Evolutionary conservation across 345 rosid genomes (phyloP).

Genomic region (Physaria fendleri): DNA sequence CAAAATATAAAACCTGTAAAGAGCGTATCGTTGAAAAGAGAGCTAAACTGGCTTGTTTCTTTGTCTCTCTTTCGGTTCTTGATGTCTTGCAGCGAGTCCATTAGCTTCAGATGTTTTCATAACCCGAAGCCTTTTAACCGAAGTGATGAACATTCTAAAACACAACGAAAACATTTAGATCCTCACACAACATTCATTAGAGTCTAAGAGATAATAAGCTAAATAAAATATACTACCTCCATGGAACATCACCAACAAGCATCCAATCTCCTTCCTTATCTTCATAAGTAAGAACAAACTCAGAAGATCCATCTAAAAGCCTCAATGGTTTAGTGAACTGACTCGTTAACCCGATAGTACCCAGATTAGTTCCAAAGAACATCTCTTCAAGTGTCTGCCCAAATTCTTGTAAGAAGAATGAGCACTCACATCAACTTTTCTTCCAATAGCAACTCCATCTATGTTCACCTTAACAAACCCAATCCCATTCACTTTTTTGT

Average conservation of each 20-base stretch:
- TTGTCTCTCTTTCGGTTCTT: too few species aligned
- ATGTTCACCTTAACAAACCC: constrained; percentile 84
- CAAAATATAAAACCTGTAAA: too few species aligned
- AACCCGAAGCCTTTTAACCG: too few species aligned
- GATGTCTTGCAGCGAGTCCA: too few species aligned
- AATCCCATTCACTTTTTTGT: constrained; percentile 50
- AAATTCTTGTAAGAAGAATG: constrained; percentile 64
- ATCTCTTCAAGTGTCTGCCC: constrained; percentile 63
- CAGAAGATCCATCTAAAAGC: constrained; percentile 78
- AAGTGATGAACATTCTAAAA: constrained; percentile 77
- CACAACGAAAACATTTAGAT: neutral
- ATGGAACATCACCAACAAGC: constrained; percentile 98
- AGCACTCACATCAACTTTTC: constrained; percentile 80
- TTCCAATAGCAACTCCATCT: constrained; percentile 86
- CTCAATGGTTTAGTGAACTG: constrained; percentile 37
- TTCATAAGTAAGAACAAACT: constrained; percentile 82
- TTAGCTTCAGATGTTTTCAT: too few species aligned
- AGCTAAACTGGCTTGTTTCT: too few species aligned
- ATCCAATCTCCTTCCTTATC: constrained; percentile 98
- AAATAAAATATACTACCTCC: constrained; percentile 52
- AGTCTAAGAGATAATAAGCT: neutral
- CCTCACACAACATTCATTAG: neutral
- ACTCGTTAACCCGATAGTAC: constrained; percentile 27
- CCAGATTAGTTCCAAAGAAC: constrained; percentile 50
- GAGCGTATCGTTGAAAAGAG: too few species aligned